These are phyloP conservation scores for Vitis cinerea DNA, from an alignment of 164 flowering plant genomes.

Conservation along the genomic window DNA sequence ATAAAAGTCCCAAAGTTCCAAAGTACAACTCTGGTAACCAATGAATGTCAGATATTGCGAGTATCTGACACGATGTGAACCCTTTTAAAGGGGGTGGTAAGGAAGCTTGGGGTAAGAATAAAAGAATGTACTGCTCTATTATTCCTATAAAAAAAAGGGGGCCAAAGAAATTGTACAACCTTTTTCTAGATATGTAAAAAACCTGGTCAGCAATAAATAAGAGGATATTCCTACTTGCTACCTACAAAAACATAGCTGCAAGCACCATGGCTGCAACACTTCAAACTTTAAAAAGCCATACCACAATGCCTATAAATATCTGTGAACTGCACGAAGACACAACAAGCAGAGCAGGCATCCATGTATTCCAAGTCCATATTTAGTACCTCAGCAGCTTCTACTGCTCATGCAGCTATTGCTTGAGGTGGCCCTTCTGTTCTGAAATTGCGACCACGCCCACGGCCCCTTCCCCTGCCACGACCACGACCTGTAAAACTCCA, in stretches of 20 bases:
- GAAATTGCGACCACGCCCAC: conserved; percentile 5
- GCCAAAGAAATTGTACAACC: background rate
- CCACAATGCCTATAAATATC: background rate
- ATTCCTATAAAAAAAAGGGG: conserved; percentile 3
- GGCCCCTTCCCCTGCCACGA: conserved; percentile 21
- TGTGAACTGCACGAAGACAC: no score
- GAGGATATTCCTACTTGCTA: background rate
- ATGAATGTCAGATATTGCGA: no score
- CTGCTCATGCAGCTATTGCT: background rate
- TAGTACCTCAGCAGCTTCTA: background rate
- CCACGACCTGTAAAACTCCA: conserved; percentile 20
- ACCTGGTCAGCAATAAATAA: background rate
- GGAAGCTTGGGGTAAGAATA: conserved; percentile 13
- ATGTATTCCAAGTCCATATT: no score
- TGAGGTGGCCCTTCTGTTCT: background rate
- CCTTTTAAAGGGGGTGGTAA: no score
- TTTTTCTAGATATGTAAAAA: background rate
- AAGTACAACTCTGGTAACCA: no score
- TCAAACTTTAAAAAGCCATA: background rate
- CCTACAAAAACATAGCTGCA: background rate
- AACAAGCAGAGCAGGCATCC: no score
- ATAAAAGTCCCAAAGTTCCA: no score
- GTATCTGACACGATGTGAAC: no score
- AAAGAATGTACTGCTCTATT: conserved; percentile 49
- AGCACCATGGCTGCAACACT: background rate